Conservation (phyloP, 78 protist genomes). For the Dictyostelium purpureum region DNA sequence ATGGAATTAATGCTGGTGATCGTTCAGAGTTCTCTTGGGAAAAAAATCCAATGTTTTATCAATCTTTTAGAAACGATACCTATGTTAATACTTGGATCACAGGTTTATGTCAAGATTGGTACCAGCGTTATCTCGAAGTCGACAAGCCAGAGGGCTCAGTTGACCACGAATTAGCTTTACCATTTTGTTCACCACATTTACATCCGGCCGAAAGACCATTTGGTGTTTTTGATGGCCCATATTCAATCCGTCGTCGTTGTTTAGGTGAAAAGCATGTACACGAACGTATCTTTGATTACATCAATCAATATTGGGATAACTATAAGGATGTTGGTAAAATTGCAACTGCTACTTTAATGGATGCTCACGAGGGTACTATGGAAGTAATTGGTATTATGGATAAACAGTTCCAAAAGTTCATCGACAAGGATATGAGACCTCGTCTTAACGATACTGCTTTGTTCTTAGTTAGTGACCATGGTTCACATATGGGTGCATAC, state of each 20-base stretch:
- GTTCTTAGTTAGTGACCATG: conserved; percentile 38
- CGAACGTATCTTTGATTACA: conserved; percentile 15
- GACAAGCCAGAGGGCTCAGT: neutral
- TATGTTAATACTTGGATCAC: conserved; percentile 46
- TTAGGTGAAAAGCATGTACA: conserved; percentile 30
- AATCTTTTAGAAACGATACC: conserved; percentile 65
- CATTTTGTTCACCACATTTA: conserved; percentile 64
- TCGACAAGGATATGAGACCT: neutral
- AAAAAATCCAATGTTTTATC: conserved; percentile 32
- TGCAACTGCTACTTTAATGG: conserved; percentile 29
- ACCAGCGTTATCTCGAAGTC: neutral
- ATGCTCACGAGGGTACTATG: conserved; percentile 56
- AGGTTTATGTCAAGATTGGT: conserved; percentile 72
- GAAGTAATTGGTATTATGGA: conserved; percentile 37
- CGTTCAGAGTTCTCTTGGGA: neutral
- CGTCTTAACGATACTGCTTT: conserved; percentile 29
- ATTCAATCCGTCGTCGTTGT: conserved; percentile 35
- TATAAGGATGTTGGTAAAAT: conserved; percentile 49
- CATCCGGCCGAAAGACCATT: conserved; percentile 51
- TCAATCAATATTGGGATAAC: conserved; percentile 44
- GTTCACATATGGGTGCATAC: conserved; percentile 34
- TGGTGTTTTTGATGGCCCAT: conserved; percentile 4
- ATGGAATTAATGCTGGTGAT: neutral
- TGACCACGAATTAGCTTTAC: conserved; percentile 51
- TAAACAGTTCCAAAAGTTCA: neutral